Percentiles rank a stretch among this genome's conserved stretches.
phyloP scores from a whole-genome alignment of 1,284 basidiomycete species.

The Tylopilus orsonianus region DNA sequence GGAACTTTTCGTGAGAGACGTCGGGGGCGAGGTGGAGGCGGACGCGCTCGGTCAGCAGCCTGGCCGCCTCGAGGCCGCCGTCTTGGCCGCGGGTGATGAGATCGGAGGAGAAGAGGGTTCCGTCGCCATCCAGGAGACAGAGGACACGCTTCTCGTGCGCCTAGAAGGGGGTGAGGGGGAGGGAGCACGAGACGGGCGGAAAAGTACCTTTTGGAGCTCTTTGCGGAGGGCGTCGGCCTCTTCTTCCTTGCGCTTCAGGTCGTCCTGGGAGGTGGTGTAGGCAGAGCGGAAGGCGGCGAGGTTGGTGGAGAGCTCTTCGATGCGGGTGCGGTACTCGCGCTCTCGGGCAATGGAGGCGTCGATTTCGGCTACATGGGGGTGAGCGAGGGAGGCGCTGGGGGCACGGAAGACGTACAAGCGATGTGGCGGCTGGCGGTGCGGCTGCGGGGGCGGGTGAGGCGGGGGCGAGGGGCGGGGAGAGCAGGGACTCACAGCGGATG shows the following conservation, averaged over 20 bases:
- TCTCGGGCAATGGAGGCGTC: constrained; percentile 28
- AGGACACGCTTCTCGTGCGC: constrained; percentile 50
- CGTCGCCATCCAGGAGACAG: constrained; percentile 67
- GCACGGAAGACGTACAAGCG: constrained; percentile 17
- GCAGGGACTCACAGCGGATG: constrained; percentile 19
- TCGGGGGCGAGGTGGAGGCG: constrained; percentile 42
- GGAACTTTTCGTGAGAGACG: constrained; percentile 44
- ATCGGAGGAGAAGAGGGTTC: constrained; percentile 55
- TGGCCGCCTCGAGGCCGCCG: constrained; percentile 58
- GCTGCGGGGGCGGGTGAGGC: background rate
- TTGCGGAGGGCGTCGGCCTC: constrained; percentile 16
- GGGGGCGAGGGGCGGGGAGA: background rate
- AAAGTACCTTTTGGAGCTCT: constrained; percentile 33
- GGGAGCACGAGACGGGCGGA: background rate
- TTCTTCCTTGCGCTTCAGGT: constrained; percentile 22
- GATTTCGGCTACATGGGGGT: constrained; percentile 28
- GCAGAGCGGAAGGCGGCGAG: constrained; percentile 25
- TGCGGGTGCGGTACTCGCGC: constrained; percentile 17
- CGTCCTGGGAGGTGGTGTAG: constrained; percentile 23
- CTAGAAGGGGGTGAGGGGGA: constrained; percentile 21
- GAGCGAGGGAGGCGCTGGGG: background rate
- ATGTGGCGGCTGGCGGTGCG: constrained; percentile 9
- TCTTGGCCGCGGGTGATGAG: constrained; percentile 53
- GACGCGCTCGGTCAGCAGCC: constrained; percentile 50
- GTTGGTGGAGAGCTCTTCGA: constrained; percentile 29